Base-by-base conservation (phyloP, 345 rosid genomes). In the Camelina neglecta region DNA sequence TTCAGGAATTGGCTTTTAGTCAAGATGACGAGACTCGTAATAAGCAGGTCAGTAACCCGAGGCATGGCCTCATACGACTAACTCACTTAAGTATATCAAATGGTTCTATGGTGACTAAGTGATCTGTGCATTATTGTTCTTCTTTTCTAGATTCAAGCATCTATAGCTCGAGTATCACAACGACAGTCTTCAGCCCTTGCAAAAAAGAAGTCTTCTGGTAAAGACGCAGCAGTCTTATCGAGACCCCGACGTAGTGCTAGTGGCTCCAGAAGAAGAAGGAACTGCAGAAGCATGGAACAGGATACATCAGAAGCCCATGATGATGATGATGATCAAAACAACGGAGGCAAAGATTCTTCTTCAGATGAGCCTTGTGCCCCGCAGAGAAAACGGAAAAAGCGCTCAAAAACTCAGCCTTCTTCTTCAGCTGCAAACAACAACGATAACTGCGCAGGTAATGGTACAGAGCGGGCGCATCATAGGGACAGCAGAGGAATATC, bases 21-120 rank as follows among this genome's bases (percentile, higher is more conserved):
- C 93, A 87, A 80, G 98, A 92, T 72, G 98, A 94, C 42, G 81
- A 83, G 78, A 87, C 85, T 73, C 92, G 94, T 67, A 94, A 89
- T 67, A 90, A 90, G 80, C 96, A 88, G 98, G 98, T 92, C 51
- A 69, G 85, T 54, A 45, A 59, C 60, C 39, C 12, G 4, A 36
- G 56, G 53, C 60, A 44, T 31, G 38, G 55, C 49, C 63, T 41
- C 53, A 75, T n/a, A 62, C n/a, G 45, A 53, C 18, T 26, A 54
- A 16, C 47, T 26, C 42, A 12, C 26, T 53, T 29, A 2, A 42
- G 54, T 64, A 39, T 41, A 20, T 71, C 35, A 47, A 48, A 50
- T 72, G 31, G 13, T 35, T 66, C 55, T 31, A 18, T 29, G 42
- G 38, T 44, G 31, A 45, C 64, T 66, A 56, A 55, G n/a, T 61